Base-by-base conservation (phyloP, 2,329 filamentous ascomycete genomes). In the Stenocarpella maydis region DNA sequence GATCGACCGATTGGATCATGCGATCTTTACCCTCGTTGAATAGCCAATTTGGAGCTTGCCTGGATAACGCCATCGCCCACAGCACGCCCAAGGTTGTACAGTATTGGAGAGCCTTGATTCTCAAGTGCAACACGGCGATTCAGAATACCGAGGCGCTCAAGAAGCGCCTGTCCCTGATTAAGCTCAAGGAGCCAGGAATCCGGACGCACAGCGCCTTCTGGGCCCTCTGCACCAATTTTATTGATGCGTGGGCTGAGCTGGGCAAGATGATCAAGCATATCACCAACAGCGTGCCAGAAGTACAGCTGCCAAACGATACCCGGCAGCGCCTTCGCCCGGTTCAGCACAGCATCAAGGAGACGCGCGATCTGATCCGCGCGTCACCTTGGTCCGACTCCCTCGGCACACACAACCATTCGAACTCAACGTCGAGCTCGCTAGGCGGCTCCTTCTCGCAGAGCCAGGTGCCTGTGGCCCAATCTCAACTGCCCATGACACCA, bases 281-380 rank as follows among this genome's bases (percentile, higher is more conserved):
- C 37, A 43, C 69, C 24, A 69, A 47, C 17, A 82, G 80, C 19
- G 82, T 83, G 78, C 86, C 83, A 74, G 82, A 81, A 53, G 80
- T 87, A 34, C 82, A 85, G 53, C 78, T 91, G 9, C 86, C 88
- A 3, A 82, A 86, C 31, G 92, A 97, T 72, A 91, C 94, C 53
- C 90, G 92, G 76, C 82, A 87, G 31, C 87, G 92, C 66, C 87
- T 98, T 74, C 89, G 91, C 70, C 94, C 94, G 2, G 88, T 97
- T 54, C 95, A 98, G 76, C 90, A 90, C 74, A 90, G 89, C 69
- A 91, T 96, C 76, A 94, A 95, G 77, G 93, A 97, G 76, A 93
- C 92, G 15, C 91, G 87, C 70, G 88, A 89, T 67, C 83, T 91
- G 58, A 96, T 97, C 73, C 87, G 83, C 60, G 80, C 83, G 31